Evolutionary conservation across 768 basidiomycete genomes (phyloP).

Genomic region (Pleurotus ostreatus): DNA sequence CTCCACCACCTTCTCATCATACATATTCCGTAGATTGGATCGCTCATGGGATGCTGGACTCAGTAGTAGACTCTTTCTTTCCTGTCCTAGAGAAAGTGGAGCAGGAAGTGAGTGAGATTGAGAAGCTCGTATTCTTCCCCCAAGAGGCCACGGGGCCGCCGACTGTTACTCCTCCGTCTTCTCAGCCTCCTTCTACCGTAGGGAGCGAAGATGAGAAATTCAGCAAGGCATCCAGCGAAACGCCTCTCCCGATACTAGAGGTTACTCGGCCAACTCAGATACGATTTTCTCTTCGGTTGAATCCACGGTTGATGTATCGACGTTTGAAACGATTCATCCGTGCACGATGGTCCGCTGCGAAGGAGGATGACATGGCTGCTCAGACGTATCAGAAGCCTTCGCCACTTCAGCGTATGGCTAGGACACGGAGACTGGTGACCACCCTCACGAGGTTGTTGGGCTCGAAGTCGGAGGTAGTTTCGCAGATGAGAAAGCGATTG

Average conservation of each 20-base stretch:
- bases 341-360: constrained; percentile 11
- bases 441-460: constrained; percentile 71
- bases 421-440: constrained; percentile 73
- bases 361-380: constrained; percentile 11
- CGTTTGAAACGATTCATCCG: constrained; percentile 6
- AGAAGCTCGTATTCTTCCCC: constrained; percentile 55
- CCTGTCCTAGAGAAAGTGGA: constrained; percentile 80
- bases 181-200: background rate
- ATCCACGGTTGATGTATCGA: constrained; percentile 1
- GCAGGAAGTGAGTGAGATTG: constrained; percentile 73
- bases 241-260: constrained; percentile 1
- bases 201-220: constrained; percentile 7
- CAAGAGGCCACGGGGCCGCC: constrained; percentile 1
- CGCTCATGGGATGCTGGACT: constrained; percentile 88
- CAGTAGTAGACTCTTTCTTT: constrained; percentile 92
- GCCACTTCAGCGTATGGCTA: constrained; percentile 75
- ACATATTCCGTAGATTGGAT: constrained; percentile 72
- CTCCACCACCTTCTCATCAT: background rate
- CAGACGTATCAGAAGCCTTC: constrained; percentile 23
- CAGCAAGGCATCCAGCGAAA: constrained; percentile 10
- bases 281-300: constrained; percentile 17
- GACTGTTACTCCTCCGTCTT: no score
- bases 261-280: constrained; percentile 2
- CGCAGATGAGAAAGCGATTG: constrained; percentile 74
- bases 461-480: constrained; percentile 79